phyloP scores from a whole-genome alignment of 495 filamentous ascomycete species.

The Talaromyces ruber region DNA sequence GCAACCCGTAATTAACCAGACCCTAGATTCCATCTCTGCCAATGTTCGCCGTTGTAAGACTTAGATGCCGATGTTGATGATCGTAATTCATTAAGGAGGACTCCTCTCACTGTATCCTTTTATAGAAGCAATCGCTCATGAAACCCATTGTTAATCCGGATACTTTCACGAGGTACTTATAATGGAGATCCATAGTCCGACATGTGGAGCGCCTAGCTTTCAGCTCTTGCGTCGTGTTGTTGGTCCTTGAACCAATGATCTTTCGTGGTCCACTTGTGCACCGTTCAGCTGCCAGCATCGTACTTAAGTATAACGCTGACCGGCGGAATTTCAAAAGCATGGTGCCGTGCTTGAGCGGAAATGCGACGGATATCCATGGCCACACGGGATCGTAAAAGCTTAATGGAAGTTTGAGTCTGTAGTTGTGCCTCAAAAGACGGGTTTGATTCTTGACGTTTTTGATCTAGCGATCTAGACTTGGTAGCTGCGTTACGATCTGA shows the following conservation, averaged over 20 bases:
- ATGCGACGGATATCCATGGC: not conserved
- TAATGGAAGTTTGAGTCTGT: not conserved
- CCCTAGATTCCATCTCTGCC: not conserved
- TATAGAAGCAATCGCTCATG: not conserved
- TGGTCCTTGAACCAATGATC: not conserved
- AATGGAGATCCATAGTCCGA: not conserved
- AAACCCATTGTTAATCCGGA: not conserved
- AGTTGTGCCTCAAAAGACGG: not conserved
- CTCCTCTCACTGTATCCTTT: not conserved
- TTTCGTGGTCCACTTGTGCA: not conserved
- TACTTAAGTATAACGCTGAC: not conserved
- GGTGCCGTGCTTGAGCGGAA: not conserved
- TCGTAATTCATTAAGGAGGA: not conserved
- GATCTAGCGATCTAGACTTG: not conserved
- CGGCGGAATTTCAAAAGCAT: not conserved
- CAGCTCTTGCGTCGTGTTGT: not conserved
- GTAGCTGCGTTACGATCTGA: not conserved
- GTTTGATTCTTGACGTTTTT: not conserved
- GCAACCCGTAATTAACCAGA: constrained; percentile 1
- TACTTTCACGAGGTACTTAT: not conserved
- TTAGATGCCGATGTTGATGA: not conserved
- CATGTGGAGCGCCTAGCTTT: not conserved
- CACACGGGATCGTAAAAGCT: not conserved
- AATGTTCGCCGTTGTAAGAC: not conserved
- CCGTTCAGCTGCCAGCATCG: no score